A percentile compares a stretch with the other conserved stretches of the same genome.
These are phyloP conservation scores for Harrya chromipes DNA, from an alignment of 768 basidiomycete genomes.

Conservation along the genomic window DNA sequence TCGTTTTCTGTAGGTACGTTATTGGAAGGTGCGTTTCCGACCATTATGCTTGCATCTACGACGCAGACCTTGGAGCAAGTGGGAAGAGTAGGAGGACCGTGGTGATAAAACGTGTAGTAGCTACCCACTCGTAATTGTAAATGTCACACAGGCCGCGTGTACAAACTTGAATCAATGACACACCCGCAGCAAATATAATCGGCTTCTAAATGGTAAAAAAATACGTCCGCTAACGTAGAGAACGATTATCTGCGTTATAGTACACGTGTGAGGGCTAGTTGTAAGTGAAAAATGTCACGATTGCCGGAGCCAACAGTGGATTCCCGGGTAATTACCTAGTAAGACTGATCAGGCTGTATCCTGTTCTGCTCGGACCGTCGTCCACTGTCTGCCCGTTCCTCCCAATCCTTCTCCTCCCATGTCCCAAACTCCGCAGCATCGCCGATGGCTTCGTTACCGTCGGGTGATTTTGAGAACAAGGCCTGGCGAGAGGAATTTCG, in stretches of 20 bases:
- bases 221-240: background rate
- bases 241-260: constrained; percentile 12
- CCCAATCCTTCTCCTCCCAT: constrained; percentile 56
- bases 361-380: constrained; percentile 39
- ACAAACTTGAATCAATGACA: background rate
- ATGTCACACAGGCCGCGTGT: constrained; percentile 28
- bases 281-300: background rate
- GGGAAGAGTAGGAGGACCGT: constrained; percentile 5
- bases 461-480: background rate
- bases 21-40: constrained; percentile 16
- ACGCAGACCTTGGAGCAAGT: background rate
- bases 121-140: background rate
- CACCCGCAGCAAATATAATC: background rate
- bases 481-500: constrained; percentile 5
- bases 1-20: constrained; percentile 11
- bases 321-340: constrained; percentile 20
- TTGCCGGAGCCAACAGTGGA: background rate
- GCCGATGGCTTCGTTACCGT: background rate
- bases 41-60: constrained; percentile 22
- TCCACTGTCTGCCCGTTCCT: constrained; percentile 40
- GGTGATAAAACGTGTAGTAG: constrained; percentile 10
- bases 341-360: constrained; percentile 25
- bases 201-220: background rate
- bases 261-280: constrained; percentile 15
- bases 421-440: constrained; percentile 17